Evolutionary conservation across 2,329 filamentous ascomycete genomes (phyloP).

Genomic region (Ceratocystis alfenasii): DNA sequence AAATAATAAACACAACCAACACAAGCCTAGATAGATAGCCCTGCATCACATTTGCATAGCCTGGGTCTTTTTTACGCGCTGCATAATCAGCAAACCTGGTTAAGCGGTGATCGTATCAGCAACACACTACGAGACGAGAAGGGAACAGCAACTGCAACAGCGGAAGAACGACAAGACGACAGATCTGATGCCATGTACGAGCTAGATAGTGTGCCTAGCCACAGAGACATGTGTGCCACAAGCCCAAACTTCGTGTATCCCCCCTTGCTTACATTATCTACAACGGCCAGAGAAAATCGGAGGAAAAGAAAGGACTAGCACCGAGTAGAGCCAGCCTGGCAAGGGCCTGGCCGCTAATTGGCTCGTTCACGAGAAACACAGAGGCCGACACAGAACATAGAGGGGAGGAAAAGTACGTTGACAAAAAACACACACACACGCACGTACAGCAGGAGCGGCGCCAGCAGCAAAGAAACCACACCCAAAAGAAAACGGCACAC

Average conservation of each 20-base stretch:
- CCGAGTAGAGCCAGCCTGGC: neutral
- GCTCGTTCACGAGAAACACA: slow-evolving; percentile 1
- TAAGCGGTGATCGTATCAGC: neutral
- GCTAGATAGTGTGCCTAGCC: slow-evolving; percentile 7
- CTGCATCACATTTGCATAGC: neutral
- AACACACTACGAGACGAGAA: neutral
- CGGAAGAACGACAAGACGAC: neutral
- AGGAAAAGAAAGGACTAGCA: neutral
- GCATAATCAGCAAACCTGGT: neutral
- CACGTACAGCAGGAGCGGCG: neutral
- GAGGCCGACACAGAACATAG: neutral
- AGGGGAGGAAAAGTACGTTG: no score
- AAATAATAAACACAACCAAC: neutral
- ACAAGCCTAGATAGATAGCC: neutral
- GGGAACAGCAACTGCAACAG: neutral
- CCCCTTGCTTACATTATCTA: neutral
- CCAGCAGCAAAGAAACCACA: neutral
- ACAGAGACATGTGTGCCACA: neutral
- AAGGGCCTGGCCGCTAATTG: neutral
- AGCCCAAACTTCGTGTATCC: neutral
- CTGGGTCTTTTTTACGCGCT: neutral
- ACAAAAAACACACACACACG: neutral
- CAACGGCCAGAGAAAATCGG: neutral
- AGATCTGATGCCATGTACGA: neutral
- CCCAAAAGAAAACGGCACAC: neutral